Base-by-base conservation (phyloP, 2,329 filamentous ascomycete genomes). In the Hymenoscyphus fraxineus region DNA sequence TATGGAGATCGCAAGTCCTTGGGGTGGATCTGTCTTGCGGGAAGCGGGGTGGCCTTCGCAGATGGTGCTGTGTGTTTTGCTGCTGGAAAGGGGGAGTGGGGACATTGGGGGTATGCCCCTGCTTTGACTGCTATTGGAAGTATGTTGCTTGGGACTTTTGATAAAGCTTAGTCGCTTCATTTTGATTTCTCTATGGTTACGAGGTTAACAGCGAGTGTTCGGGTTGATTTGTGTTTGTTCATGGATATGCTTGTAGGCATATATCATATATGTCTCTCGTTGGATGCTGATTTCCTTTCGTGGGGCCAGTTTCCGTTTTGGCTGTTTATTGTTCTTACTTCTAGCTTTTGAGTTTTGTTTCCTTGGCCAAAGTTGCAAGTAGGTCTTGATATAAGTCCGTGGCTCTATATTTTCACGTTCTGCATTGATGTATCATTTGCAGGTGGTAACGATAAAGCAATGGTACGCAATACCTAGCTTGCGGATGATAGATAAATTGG, bases 21-120 rank as follows among this genome's bases (percentile, higher is more conserved):
- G 16, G 81, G 80, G 0, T 76, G 77, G 74, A 78, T 80, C 2
- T 59, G 83, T 61, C 62, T 83, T 31, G 76, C 77, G 1, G 76
- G 73, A 15, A 77, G 78, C 47, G 73, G 63, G 2, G 78, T 81
- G 32, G 81, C 80, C 2, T 72, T 77, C 58, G 79, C 76, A 1
- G 82, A 84, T 76, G 81, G 82, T 0, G 66, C 65, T 31, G 75
- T 82, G 2, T 81, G 80, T 61, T 75, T 69, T 63, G 69, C 65
- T 15, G 72, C 76, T 60, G 80, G 79, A 1, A 71, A 74, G 15
- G 79, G 78, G 2, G 74, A 82, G 69, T 81, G 78, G 80, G 77
- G 76, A 67, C 81, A 84, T 72, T 84, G 80, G 80, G 76, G 78
- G 0, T 82, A 82, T 76, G 79, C 77, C 32, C 77, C 78, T 3